These are phyloP conservation scores for Psilocybe cyanescens DNA, from an alignment of 768 basidiomycete species.

Conservation along the genomic window DNA sequence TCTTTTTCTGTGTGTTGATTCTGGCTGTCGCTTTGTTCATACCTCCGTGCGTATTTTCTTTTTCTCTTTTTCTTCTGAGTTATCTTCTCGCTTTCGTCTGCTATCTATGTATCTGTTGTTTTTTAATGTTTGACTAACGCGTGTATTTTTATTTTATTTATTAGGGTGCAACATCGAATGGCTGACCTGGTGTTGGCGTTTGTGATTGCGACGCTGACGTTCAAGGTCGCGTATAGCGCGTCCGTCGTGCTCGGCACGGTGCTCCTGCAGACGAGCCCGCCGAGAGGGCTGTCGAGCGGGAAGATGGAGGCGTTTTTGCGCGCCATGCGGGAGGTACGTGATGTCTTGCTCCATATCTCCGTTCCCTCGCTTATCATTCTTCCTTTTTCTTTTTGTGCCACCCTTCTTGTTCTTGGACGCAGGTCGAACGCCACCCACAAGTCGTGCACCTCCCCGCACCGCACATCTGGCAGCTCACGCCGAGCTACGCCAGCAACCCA, in stretches of 20 bases:
- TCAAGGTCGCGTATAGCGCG: slow-evolving; percentile 83
- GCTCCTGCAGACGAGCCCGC: slow-evolving; percentile 88
- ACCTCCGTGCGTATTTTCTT: slow-evolving; percentile 51
- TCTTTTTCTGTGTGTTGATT: slow-evolving; percentile 59
- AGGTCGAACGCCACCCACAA: slow-evolving; percentile 86
- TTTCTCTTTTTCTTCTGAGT: not conserved
- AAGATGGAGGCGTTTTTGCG: slow-evolving; percentile 84
- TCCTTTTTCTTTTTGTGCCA: not conserved
- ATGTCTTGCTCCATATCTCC: not conserved
- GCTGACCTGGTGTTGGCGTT: slow-evolving; percentile 89
- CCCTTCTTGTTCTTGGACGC: not conserved
- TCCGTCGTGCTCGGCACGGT: slow-evolving; percentile 84
- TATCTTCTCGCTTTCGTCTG: too few species aligned
- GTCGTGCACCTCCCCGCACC: slow-evolving; percentile 84
- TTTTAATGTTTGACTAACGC: not conserved
- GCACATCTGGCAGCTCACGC: slow-evolving; percentile 87
- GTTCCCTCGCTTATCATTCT: too few species aligned
- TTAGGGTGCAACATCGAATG: slow-evolving; percentile 57
- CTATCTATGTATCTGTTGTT: too few species aligned
- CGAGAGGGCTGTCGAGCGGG: slow-evolving; percentile 55
- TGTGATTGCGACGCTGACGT: slow-evolving; percentile 76
- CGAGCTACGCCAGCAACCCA: slow-evolving; percentile 33
- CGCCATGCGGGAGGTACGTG: slow-evolving; percentile 75
- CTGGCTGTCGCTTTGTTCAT: slow-evolving; percentile 55
- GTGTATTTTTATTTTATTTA: slow-evolving; percentile 1